Percentiles rank a stretch among this genome's conserved stretches.
Evolutionary conservation across 306 rosid genomes (phyloP).

Genomic region (Morella rubra): DNA sequence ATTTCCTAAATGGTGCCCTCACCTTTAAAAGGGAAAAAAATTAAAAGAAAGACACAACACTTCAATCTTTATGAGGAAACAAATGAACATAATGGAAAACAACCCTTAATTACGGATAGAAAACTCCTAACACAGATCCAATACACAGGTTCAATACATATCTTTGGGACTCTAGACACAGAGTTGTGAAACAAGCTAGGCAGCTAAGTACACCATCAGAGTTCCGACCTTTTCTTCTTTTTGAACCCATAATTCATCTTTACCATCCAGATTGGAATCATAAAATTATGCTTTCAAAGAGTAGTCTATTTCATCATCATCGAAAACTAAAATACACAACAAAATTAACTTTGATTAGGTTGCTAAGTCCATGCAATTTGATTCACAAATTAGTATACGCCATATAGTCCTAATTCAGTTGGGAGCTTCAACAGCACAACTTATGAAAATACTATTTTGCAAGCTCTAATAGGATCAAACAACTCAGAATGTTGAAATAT

Average conservation of each 20-base stretch:
- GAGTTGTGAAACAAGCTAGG: constrained; percentile 80
- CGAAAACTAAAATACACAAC: constrained; percentile 57
- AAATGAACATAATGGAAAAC: background rate
- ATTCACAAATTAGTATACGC: constrained; percentile 1
- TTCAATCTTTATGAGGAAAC: background rate
- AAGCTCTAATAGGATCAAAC: background rate
- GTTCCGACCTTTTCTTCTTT: constrained; percentile 47
- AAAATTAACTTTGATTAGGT: constrained; percentile 14
- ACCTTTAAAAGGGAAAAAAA: background rate
- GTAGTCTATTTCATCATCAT: constrained; percentile 86
- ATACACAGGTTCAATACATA: constrained; percentile 22
- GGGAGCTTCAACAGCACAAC: background rate
- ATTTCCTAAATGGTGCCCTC: background rate
- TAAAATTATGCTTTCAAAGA: constrained; percentile 75
- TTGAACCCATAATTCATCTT: constrained; percentile 72
- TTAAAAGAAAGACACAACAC: background rate
- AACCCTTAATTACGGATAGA: background rate
- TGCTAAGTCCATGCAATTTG: constrained; percentile 6
- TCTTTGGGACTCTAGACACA: constrained; percentile 83
- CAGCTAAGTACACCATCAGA: constrained; percentile 89
- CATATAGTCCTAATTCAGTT: background rate
- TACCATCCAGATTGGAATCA: constrained; percentile 61
- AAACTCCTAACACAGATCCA: background rate
- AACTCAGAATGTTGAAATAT: background rate
- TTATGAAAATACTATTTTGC: background rate